Evolutionary conservation across 163 green algal genomes (phyloP), one percentile per base, ranked within the genome.

Genomic region (Botryococcus braunii): DNA sequence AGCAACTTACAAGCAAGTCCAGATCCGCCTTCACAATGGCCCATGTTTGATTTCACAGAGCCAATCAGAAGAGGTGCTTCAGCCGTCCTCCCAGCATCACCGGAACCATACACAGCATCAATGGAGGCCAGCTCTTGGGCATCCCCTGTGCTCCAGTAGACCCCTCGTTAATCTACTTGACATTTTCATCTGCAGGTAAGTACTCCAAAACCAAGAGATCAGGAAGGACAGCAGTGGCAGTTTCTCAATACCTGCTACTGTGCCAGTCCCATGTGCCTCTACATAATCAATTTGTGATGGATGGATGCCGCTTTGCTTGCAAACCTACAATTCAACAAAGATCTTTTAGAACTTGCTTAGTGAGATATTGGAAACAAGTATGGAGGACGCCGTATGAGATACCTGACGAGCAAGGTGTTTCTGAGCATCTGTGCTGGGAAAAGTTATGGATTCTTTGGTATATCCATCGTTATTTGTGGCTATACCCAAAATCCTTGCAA

Each of bases 41-140:
- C 63, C 63, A 69, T 69, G 46, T 69, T 69, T 23, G 46, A 62
- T 34, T 69, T 69, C 32, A 69, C 63, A 48, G 27, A 48, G 46
- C 63, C 63, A 35, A 69, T 69, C 3, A 62, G 46, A n/a, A 69
- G 63, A 1, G 63, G 63, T 2, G 31, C 47, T 11, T 61, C 46
- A 4, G 32, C 32, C 6, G 59, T 50, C 17, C 59, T 46, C 29
- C 46, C 46, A 48, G 29, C 9, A n/a, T n/a, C n/a, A 8, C 29
- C 32, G 63, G 27, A 35, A 48, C 63, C 63, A 25, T 69, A 69
- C 63, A 31, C 48, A 21, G 35, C 23, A 27, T 69, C 47, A 8
- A 69, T 56, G 23, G 63, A 46, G 46, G 17, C 63, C 63, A 69
- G 46, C 63, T 69, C 63, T 48, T 69, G 63, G 17, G 32, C 63